Evolutionary conservation across 768 basidiomycete species (phyloP), one percentile per base, ranked within the genome.

Genomic region (Phaffia australis): DNA sequence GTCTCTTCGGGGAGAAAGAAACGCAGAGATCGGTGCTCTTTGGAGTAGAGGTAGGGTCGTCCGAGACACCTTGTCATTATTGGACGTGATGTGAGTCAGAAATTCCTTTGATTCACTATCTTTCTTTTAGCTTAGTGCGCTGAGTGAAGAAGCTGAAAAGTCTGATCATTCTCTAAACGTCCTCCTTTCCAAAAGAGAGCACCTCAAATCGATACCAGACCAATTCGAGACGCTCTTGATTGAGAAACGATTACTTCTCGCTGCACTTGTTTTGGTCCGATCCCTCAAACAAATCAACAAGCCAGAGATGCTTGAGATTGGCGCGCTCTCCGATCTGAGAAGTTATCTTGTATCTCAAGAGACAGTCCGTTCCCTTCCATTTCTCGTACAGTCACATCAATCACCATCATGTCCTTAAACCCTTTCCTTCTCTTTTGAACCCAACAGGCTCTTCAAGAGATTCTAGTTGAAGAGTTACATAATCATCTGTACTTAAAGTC

Each of bases 401-500:
- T 29, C 47, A 29, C 46, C 18, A 56, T 55, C 64, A 68, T 61
- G 65, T 56, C 15, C 14, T 49, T 29, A 14, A 51, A 58, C 27
- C 16, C 68, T 48, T 15, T 56, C 3, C 27, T 35, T 21, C 4
- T 15, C 23, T 23, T 60, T 35, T 9, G 48, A 52, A 14, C 23
- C 65, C 46, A 0, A 9, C 72, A 97, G 94, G 86, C 88, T 15
- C 77, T 99, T 54, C 82, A 88, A 56, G 95, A 98, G 70, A 95
- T 98, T 64, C 78, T 99, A 65, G 80, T 93, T 8, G 95, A 99
- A 71, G 95, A 99, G 73, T 81, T 99, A 16, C 93, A 98, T 73
- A 89, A 85, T 71, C 95, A 99, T 76, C 78, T 99, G n/a, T 99
- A 95, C 76, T 83, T 99, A 68, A 95, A 94, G 73, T 89, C 87